A percentile compares a stretch with the other conserved stretches of the same genome.
Evolutionary conservation across 169 alveolate genomes (phyloP).

Genomic region (Babesia caballi): DNA sequence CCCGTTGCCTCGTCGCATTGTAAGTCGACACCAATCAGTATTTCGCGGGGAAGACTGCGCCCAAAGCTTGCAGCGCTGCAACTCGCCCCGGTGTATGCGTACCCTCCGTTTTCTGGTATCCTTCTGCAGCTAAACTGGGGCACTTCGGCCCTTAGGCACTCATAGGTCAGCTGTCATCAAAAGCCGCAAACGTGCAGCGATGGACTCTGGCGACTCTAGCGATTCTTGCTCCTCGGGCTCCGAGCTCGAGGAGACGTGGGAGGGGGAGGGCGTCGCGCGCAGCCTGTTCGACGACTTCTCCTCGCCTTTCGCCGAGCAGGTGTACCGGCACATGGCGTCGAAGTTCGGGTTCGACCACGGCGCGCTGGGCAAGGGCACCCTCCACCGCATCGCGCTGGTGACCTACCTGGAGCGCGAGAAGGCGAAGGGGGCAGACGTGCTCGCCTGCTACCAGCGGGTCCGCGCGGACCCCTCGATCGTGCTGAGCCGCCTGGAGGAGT

Average conservation of each 20-base stretch:
- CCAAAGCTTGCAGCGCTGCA: too few species aligned
- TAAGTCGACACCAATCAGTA: too few species aligned
- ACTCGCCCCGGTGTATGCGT: too few species aligned
- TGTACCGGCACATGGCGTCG: constrained; percentile 63
- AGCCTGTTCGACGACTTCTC: constrained; percentile 73
- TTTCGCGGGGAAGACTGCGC: too few species aligned
- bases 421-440: constrained; percentile 28
- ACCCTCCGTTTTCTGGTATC: too few species aligned
- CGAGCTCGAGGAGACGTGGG: constrained; percentile 29
- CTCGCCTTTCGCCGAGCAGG: constrained; percentile 69
- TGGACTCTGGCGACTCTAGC: constrained; percentile 3
- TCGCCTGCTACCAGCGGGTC: constrained; percentile 25
- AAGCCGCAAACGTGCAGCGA: neutral
- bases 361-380: constrained; percentile 44
- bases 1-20: too few species aligned
- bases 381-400: constrained; percentile 51
- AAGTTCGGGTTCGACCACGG: constrained; percentile 49
- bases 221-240: constrained; percentile 39
- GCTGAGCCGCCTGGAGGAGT: constrained; percentile 80
- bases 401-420: constrained; percentile 51
- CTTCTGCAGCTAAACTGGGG: too few species aligned
- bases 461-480: constrained; percentile 45
- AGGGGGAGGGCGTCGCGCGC: constrained; percentile 66
- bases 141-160: too few species aligned
- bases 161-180: too few species aligned